phyloP scores from a whole-genome alignment of 2,329 filamentous ascomycete genomes.

The Decorospora gaudefroyi region DNA sequence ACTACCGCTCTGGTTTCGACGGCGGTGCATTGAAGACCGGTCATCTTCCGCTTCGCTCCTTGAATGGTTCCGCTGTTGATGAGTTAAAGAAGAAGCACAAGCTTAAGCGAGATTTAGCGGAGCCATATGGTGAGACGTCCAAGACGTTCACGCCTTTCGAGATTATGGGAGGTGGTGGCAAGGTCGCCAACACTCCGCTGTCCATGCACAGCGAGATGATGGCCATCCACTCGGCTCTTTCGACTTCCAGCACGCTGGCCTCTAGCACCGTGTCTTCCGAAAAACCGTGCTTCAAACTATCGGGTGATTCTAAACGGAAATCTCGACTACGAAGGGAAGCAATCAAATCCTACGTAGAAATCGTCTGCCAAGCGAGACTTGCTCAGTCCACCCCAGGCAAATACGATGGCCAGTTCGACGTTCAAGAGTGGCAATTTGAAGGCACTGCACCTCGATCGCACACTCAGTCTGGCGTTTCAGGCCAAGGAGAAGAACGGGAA shows the following conservation, averaged over 20 bases:
- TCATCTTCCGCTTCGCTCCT: constrained; percentile 34
- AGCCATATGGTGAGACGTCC: constrained; percentile 1
- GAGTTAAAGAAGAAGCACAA: constrained; percentile 44
- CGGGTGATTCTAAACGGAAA: constrained; percentile 56
- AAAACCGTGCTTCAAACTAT: constrained; percentile 58
- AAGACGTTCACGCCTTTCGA: constrained; percentile 50
- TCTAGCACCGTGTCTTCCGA: constrained; percentile 51
- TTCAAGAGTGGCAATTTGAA: constrained; percentile 58
- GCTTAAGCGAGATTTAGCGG: constrained; percentile 15
- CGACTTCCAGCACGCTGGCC: constrained; percentile 52
- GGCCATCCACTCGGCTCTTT: constrained; percentile 58
- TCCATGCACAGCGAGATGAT: constrained; percentile 63
- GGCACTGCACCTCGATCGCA: constrained; percentile 50
- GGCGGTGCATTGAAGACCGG: constrained; percentile 57
- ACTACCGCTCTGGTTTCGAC: constrained; percentile 56
- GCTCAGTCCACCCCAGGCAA: constrained; percentile 36
- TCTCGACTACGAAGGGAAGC: constrained; percentile 50
- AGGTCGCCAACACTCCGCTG: constrained; percentile 50
- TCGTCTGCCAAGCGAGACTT: constrained; percentile 47
- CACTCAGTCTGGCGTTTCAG: constrained; percentile 25
- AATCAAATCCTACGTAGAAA: constrained; percentile 54
- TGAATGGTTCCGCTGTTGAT: constrained; percentile 45
- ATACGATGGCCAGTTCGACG: constrained; percentile 43
- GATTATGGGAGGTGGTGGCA: constrained; percentile 45
- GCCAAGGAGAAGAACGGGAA: constrained; percentile 31